Percentiles rank a stretch among this genome's conserved stretches.
Evolutionary conservation across 1,284 basidiomycete genomes (phyloP).

Genomic region (Gastroboletus turbinatus): DNA sequence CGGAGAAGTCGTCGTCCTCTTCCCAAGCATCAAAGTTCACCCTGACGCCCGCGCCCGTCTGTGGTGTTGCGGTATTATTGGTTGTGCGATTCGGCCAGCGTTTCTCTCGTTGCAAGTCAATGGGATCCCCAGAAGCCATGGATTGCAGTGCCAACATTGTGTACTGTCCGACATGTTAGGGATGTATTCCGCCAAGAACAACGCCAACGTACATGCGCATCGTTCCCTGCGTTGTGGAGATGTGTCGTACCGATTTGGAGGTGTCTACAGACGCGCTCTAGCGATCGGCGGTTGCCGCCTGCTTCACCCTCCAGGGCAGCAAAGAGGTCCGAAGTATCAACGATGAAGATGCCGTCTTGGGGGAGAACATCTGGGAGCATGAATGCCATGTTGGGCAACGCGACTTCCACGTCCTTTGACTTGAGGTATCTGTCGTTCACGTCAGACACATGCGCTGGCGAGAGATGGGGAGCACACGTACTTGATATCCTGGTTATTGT

Average conservation of each 20-base stretch:
- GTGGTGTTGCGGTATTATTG: slow-evolving; percentile 17
- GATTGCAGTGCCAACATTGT: slow-evolving; percentile 59
- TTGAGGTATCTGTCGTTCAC: slow-evolving; percentile 49
- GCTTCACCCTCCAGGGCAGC: slow-evolving; percentile 64
- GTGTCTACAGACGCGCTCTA: slow-evolving; percentile 60
- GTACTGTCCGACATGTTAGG: slow-evolving; percentile 44
- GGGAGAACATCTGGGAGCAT: slow-evolving; percentile 56
- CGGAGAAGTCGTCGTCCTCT: slow-evolving; percentile 60
- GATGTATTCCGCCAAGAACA: not conserved
- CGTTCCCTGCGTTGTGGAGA: slow-evolving; percentile 85
- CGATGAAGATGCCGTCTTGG: slow-evolving; percentile 54
- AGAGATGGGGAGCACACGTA: slow-evolving; percentile 31
- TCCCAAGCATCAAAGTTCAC: slow-evolving; percentile 60
- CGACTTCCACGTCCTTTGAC: slow-evolving; percentile 47
- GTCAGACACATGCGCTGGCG: not conserved
- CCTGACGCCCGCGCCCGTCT: slow-evolving; percentile 42
- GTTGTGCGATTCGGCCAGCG: slow-evolving; percentile 67
- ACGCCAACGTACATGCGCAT: slow-evolving; percentile 62
- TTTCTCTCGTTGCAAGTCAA: slow-evolving; percentile 70
- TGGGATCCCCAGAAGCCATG: slow-evolving; percentile 68
- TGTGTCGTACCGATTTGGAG: slow-evolving; percentile 55
- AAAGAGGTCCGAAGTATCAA: slow-evolving; percentile 76
- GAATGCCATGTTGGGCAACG: slow-evolving; percentile 51
- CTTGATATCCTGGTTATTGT: slow-evolving; percentile 72
- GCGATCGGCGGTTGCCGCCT: slow-evolving; percentile 47